A percentile compares a stretch with the other conserved stretches of the same genome.
Conservation (phyloP, 1,284 basidiomycete species). For the Tremellales sp. region DNA sequence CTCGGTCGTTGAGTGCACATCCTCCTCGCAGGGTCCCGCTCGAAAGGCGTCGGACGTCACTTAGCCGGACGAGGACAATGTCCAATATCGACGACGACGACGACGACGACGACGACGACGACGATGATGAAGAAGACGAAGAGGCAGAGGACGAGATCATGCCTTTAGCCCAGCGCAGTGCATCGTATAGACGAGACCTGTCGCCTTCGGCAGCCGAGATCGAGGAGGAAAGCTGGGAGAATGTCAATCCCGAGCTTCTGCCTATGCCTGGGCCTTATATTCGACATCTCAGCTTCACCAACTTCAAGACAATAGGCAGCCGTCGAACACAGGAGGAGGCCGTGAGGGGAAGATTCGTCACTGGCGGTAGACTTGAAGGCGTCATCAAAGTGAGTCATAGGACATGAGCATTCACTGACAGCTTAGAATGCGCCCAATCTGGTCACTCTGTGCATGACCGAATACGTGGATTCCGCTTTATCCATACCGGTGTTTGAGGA, state of each 20-base stretch:
- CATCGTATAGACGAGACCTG: background rate
- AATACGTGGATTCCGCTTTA: slow-evolving; percentile 91
- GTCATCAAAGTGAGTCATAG: slow-evolving; percentile 65
- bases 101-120: slow-evolving; percentile 22
- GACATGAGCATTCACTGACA: background rate
- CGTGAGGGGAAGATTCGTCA: slow-evolving; percentile 85
- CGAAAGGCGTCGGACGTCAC: slow-evolving; percentile 14
- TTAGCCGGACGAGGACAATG: slow-evolving; percentile 13
- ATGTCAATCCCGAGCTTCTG: slow-evolving; percentile 37
- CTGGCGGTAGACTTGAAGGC: slow-evolving; percentile 74
- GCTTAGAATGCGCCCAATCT: slow-evolving; percentile 77
- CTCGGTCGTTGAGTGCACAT: slow-evolving; percentile 18
- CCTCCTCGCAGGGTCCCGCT: slow-evolving; percentile 11
- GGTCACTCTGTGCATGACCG: slow-evolving; percentile 79
- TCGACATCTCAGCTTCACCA: slow-evolving; percentile 34
- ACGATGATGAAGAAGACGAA: slow-evolving; percentile 13
- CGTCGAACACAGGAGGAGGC: slow-evolving; percentile 86
- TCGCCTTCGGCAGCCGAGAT: background rate
- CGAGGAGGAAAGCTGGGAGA: slow-evolving; percentile 9
- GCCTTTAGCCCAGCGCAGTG: slow-evolving; percentile 4
- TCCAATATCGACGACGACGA: slow-evolving; percentile 3
- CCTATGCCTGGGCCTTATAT: slow-evolving; percentile 45
- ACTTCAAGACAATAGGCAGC: slow-evolving; percentile 66
- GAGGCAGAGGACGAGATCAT: slow-evolving; percentile 18
- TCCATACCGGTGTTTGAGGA: slow-evolving; percentile 76